A percentile compares a stretch with the other conserved stretches of the same genome.
Conservation (phyloP, 345 rosid species). For the Chamaenerion angustifolium region DNA sequence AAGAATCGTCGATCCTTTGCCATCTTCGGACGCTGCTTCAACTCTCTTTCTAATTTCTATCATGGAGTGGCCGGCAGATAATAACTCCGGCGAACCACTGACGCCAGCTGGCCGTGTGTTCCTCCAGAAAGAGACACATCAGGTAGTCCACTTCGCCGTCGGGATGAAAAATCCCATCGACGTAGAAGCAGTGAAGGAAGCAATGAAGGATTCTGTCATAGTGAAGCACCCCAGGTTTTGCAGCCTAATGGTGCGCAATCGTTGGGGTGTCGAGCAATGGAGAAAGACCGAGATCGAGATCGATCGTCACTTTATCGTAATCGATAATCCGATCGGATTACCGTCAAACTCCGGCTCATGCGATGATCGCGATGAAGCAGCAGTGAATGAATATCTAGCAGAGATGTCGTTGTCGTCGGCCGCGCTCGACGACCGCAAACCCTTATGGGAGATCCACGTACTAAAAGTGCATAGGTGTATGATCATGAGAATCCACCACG, state of each 20-base stretch:
- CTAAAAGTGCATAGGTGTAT: slow-evolving; percentile 1
- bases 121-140: slow-evolving; percentile 27
- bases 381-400: slow-evolving; percentile 30
- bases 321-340: slow-evolving; percentile 1
- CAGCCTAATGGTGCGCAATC: slow-evolving; percentile 36
- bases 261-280: slow-evolving; percentile 32
- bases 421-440: slow-evolving; percentile 23
- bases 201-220: slow-evolving; percentile 18
- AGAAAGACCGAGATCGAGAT: slow-evolving; percentile 26
- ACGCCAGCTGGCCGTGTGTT: slow-evolving; percentile 47
- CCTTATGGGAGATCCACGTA: slow-evolving; percentile 15
- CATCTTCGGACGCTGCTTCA: no score
- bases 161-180: slow-evolving; percentile 19
- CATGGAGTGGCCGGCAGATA: neutral
- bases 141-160: slow-evolving; percentile 34
- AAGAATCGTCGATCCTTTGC: no score
- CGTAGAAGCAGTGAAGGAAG: slow-evolving; percentile 15
- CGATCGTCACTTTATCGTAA: slow-evolving; percentile 20
- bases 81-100: slow-evolving; percentile 27
- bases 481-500: slow-evolving; percentile 4
- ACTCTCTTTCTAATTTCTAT: no score
- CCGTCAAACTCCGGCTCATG: no score
- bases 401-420: slow-evolving; percentile 25
- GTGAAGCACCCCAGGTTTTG: slow-evolving; percentile 39
- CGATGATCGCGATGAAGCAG: slow-evolving; percentile 3